Evolutionary conservation across 2,329 filamentous ascomycete species (phyloP), one percentile per base, ranked within the genome.

Genomic region (Colletotrichum sp.): DNA sequence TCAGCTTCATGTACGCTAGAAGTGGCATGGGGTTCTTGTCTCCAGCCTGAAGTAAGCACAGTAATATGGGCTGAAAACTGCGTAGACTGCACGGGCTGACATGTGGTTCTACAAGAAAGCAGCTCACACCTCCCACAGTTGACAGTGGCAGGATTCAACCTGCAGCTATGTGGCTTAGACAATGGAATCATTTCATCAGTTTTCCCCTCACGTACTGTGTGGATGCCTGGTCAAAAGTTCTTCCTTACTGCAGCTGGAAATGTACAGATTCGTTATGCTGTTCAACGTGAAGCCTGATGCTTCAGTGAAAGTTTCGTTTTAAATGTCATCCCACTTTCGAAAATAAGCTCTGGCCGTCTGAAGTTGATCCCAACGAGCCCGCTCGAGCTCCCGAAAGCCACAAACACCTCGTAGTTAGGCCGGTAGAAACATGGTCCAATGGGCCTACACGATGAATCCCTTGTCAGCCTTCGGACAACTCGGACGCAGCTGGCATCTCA

Each of bases 261-360:
- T 21, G 6, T 21, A 52, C 36, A 39, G 36, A 39, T 5, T 39
- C 16, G 2, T 9, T 39, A 5, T 39, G 36, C 44, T 8, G n/a
- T 13, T 52, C n/a, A 18, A 5, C 2, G 4, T 3, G 8, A 6
- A 3, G 2, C n/a, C 44, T 21, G 2, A 13, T 21, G n/a, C 12
- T 52, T 21, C 0, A 52, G n/a, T 52, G 2, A 3, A 24, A 21
- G 44, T 21, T 21, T 21, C 44, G n/a, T 5, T 52, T 8, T n/a
- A 52, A 52, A 5, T 21, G 44, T 49, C 39, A 49, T 49, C 18
- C 18, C 39, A 49, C n/a, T 3, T 52, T 52, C 3, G 13, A 21
- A 13, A 21, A 21, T 0, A 52, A 21, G 10, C 3, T 52, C n/a
- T 13, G 44, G 44, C 44, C 44, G 44, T 52, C 44, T 52, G 16